Percentiles rank a stretch among this genome's conserved stretches.
phyloP scores from a whole-genome alignment of 1,284 basidiomycete genomes.

The Tilletia setariae region DNA sequence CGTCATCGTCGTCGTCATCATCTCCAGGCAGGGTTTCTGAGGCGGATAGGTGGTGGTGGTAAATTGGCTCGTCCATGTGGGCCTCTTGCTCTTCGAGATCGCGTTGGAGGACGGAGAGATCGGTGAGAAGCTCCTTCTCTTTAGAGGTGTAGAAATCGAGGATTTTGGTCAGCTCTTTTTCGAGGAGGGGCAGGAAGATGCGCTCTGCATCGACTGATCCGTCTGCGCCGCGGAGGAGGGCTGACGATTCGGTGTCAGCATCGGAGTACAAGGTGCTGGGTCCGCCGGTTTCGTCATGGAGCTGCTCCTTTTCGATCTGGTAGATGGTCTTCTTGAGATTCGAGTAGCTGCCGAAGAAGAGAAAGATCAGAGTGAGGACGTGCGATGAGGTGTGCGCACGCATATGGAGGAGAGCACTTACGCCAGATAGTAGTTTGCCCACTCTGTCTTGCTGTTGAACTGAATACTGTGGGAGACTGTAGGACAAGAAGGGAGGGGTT shows the following conservation, averaged over 20 bases:
- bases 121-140: constrained; percentile 59
- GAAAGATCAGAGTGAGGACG: constrained; percentile 13
- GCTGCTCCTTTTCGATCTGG: constrained; percentile 46
- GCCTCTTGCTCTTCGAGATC: constrained; percentile 44
- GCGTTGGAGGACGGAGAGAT: constrained; percentile 32
- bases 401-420: not conserved
- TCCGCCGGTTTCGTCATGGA: constrained; percentile 10
- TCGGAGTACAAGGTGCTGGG: constrained; percentile 10
- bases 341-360: constrained; percentile 32
- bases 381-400: not conserved
- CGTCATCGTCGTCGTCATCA: constrained; percentile 63
- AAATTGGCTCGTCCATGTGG: constrained; percentile 1
- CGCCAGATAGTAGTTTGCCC: constrained; percentile 85
- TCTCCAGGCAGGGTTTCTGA: constrained; percentile 27
- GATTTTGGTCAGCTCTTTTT: constrained; percentile 81
- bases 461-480: constrained; percentile 68
- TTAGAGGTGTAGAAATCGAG: constrained; percentile 68
- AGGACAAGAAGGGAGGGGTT: not conserved
- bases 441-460: constrained; percentile 89
- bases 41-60: not conserved
- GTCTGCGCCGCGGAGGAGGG: constrained; percentile 28
- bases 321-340: constrained; percentile 54
- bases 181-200: constrained; percentile 61
- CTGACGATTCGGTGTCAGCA: constrained; percentile 46
- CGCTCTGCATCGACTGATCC: constrained; percentile 40